A percentile compares a stretch with the other conserved stretches of the same genome.
phyloP scores from a whole-genome alignment of 306 rosid genomes.

The Sophora flavescens region DNA sequence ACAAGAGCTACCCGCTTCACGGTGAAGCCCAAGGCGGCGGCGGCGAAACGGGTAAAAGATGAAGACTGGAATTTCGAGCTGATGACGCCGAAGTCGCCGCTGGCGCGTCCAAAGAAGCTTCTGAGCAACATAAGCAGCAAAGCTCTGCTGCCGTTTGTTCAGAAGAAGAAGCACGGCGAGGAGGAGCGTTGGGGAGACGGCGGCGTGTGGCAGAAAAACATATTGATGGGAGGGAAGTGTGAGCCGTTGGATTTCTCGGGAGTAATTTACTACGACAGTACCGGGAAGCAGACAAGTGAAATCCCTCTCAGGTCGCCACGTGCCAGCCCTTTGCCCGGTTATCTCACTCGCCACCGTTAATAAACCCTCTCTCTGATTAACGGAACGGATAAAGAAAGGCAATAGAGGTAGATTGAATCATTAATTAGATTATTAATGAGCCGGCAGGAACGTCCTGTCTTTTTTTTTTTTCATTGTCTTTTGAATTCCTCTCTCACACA shows the following conservation, averaged over 20 bases:
- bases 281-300: slow-evolving; percentile 65
- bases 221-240: slow-evolving; percentile 90
- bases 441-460: no score
- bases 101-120: slow-evolving; percentile 67
- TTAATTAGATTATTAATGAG: no score
- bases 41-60: background rate
- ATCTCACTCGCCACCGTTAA: slow-evolving; percentile 52
- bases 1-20: slow-evolving; percentile 51
- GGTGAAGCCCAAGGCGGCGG: slow-evolving; percentile 46
- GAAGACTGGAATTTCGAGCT: slow-evolving; percentile 36
- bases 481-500: no score
- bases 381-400: no score
- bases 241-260: slow-evolving; percentile 89
- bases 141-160: slow-evolving; percentile 52
- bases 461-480: no score
- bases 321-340: slow-evolving; percentile 87
- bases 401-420: no score
- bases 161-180: slow-evolving; percentile 46
- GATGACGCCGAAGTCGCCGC: slow-evolving; percentile 46
- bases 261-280: slow-evolving; percentile 68
- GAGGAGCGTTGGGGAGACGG: slow-evolving; percentile 72
- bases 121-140: slow-evolving; percentile 71
- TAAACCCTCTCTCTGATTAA: slow-evolving; percentile 5
- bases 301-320: slow-evolving; percentile 78
- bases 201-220: slow-evolving; percentile 93